Percentiles rank a stretch among this genome's conserved stretches.
phyloP scores from a whole-genome alignment of 2,329 filamentous ascomycete genomes.

The Graphium sp. region DNA sequence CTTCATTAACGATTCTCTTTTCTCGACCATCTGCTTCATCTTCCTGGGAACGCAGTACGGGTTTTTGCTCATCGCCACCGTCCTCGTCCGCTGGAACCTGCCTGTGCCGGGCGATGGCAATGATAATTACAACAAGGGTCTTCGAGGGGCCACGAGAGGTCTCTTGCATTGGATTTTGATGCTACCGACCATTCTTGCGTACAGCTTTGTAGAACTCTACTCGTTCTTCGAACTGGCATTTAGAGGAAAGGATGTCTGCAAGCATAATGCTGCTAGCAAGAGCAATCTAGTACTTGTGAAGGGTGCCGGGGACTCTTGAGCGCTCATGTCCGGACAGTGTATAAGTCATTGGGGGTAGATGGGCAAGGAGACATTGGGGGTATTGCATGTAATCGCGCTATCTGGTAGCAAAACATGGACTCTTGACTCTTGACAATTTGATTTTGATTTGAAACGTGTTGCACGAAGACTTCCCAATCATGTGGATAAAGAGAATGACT shows the following conservation, averaged over 20 bases:
- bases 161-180: conserved; percentile 4
- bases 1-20: conserved; percentile 3
- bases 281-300: conserved; percentile 3
- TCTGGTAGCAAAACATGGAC: no score
- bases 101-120: conserved; percentile 2
- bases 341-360: no score
- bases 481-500: no score
- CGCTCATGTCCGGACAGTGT: no score
- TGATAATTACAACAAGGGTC: conserved; percentile 3
- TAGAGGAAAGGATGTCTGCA: conserved; percentile 4
- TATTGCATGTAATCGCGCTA: no score
- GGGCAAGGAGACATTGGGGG: no score
- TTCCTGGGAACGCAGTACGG: conserved; percentile 3
- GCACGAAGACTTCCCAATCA: no score
- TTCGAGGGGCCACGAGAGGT: conserved; percentile 3
- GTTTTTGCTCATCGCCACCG: conserved; percentile 3
- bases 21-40: conserved; percentile 3
- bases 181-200: conserved; percentile 3
- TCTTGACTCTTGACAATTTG: no score
- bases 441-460: no score
- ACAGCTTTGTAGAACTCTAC: conserved; percentile 4
- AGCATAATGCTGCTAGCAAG: conserved; percentile 4
- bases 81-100: conserved; percentile 3
- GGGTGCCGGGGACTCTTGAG: not conserved
- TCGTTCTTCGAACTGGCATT: conserved; percentile 3